Percentiles rank a stretch among this genome's conserved stretches.
phyloP scores from a whole-genome alignment of 495 filamentous ascomycete species.

The Annulohypoxylon stygium region DNA sequence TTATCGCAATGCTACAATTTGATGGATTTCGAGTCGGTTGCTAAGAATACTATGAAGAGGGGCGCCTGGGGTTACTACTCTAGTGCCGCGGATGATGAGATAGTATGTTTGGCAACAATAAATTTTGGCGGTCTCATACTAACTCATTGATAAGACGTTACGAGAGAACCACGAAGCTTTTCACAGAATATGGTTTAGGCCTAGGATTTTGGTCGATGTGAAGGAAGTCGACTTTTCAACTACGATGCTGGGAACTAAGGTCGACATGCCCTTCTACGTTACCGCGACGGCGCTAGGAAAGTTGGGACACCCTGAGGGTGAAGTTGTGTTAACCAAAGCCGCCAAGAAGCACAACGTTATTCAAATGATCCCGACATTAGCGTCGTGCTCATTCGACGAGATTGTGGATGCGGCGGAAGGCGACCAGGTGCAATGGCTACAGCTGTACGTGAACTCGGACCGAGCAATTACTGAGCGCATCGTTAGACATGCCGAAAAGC shows the following conservation, averaged over 20 bases:
- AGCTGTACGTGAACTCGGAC: conserved; percentile 99
- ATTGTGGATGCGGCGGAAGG: conserved; percentile 86
- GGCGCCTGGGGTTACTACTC: conserved; percentile 97
- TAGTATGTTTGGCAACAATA: conserved; percentile 78
- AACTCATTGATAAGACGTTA: conserved; percentile 73
- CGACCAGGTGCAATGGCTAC: conserved; percentile 94
- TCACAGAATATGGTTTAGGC: conserved; percentile 98
- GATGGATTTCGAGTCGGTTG: conserved; percentile 94
- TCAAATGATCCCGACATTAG: conserved; percentile 98
- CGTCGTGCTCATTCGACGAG: conserved; percentile 97
- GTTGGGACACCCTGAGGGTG: conserved; percentile 88
- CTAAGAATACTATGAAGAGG: conserved; percentile 89
- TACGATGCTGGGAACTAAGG: conserved; percentile 90
- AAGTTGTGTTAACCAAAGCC: conserved; percentile 88
- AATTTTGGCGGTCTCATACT: not conserved
- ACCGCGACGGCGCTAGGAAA: conserved; percentile 94
- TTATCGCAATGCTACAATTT: conserved; percentile 94
- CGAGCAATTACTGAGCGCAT: conserved; percentile 90
- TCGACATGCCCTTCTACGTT: conserved; percentile 88
- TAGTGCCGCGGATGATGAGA: conserved; percentile 95
- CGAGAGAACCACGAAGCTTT: conserved; percentile 96
- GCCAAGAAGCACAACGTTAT: conserved; percentile 87
- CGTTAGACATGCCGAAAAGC: conserved; percentile 88
- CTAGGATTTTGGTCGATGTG: conserved; percentile 86
- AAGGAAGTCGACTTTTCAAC: conserved; percentile 86